Conservation (phyloP, 495 filamentous ascomycete genomes). For the Evansstolkia leycettana region DNA sequence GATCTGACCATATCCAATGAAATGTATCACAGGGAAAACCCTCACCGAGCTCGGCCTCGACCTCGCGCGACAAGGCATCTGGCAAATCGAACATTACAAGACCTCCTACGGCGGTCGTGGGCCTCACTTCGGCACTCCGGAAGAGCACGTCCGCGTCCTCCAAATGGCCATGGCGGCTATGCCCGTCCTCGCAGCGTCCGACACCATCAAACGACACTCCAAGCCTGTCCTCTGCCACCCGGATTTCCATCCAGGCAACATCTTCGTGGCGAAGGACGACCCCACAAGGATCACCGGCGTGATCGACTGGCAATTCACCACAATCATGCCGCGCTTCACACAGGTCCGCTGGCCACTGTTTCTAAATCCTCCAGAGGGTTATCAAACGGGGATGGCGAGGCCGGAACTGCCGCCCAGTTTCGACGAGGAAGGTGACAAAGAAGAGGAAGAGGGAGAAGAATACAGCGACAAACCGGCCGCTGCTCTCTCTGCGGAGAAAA, state of each 20-base stretch:
- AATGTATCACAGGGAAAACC: slow-evolving; percentile 9
- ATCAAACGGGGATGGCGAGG: slow-evolving; percentile 7
- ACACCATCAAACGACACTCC: slow-evolving; percentile 2
- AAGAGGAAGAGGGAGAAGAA: slow-evolving; percentile 8
- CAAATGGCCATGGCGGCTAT: slow-evolving; percentile 5
- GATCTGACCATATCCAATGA: too few relatives aligned
- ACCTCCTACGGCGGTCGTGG: background rate
- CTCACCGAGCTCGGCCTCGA: slow-evolving; percentile 7
- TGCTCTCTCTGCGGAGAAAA: background rate
- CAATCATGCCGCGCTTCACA: slow-evolving; percentile 12
- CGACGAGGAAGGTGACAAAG: slow-evolving; percentile 8
- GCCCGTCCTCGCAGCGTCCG: slow-evolving; percentile 2
- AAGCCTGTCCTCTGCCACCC: slow-evolving; percentile 15
- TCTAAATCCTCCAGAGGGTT: slow-evolving; percentile 12
- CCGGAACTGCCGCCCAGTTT: slow-evolving; percentile 16
- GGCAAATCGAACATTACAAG: background rate
- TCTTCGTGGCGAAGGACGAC: slow-evolving; percentile 15
- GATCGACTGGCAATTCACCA: slow-evolving; percentile 17
- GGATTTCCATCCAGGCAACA: slow-evolving; percentile 22
- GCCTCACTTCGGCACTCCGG: slow-evolving; percentile 1
- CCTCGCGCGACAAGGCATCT: slow-evolving; percentile 2
- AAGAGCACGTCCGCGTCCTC: slow-evolving; percentile 7
- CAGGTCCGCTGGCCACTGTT: slow-evolving; percentile 20
- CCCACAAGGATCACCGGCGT: slow-evolving; percentile 9
- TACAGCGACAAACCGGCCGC: background rate